These are phyloP conservation scores for Cladophialophora exuberans DNA, from an alignment of 2,329 filamentous ascomycete genomes.

Conservation along the genomic window DNA sequence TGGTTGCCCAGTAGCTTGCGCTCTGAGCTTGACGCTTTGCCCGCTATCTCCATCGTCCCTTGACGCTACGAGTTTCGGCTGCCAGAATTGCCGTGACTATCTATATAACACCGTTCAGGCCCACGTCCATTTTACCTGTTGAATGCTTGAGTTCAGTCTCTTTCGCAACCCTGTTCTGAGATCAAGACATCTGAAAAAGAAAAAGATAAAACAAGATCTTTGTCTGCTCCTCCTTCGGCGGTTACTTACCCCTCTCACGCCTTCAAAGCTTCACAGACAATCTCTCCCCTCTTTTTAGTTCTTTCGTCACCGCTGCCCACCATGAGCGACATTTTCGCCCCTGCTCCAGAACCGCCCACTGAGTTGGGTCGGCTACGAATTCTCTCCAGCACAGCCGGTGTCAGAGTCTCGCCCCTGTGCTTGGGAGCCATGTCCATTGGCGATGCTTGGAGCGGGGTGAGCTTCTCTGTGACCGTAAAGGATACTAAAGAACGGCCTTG, in stretches of 20 bases:
- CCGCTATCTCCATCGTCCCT: neutral
- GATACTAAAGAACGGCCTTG: no score
- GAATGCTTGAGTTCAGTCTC: no score
- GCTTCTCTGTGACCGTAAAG: slow-evolving; percentile 39
- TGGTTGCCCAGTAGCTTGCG: neutral
- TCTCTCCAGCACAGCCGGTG: slow-evolving; percentile 65
- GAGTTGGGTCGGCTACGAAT: slow-evolving; percentile 67
- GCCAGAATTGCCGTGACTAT: neutral
- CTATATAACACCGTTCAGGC: neutral
- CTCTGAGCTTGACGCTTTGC: neutral
- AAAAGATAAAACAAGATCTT: no score
- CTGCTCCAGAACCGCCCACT: slow-evolving; percentile 59
- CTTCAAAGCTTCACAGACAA: neutral
- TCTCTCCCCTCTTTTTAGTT: neutral
- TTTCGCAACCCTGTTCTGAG: no score
- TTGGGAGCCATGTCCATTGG: slow-evolving; percentile 46
- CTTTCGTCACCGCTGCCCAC: neutral
- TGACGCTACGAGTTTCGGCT: neutral
- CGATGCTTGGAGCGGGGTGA: slow-evolving; percentile 36
- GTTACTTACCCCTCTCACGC: neutral
- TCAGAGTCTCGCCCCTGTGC: slow-evolving; percentile 68
- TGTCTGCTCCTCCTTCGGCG: neutral
- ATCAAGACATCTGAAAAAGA: no score
- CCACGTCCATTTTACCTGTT: no score
- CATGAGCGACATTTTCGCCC: slow-evolving; percentile 35